Conservation (phyloP, 2,329 filamentous ascomycete species). For the Stenocarpella maydis region DNA sequence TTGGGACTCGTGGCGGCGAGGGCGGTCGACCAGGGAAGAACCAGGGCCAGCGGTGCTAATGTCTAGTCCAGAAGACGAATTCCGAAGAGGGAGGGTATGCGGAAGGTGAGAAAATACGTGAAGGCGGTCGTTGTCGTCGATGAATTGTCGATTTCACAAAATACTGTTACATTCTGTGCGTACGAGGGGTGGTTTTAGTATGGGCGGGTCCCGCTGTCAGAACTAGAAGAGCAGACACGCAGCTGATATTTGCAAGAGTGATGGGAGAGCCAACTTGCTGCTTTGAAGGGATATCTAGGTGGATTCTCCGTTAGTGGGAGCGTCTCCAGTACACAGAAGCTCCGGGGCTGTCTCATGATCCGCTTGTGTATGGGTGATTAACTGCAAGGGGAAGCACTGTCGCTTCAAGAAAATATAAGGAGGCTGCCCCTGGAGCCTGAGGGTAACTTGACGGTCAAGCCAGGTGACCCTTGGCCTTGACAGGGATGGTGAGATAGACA, state of each 20-base stretch:
- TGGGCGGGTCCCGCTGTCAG: constrained; percentile 10
- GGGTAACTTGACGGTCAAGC: constrained; percentile 14
- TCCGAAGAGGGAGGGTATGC: neutral
- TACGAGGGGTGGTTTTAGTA: neutral
- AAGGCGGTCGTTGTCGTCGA: neutral
- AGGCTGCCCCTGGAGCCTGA: constrained; percentile 27
- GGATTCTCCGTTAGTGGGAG: constrained; percentile 7
- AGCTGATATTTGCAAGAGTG: constrained; percentile 16
- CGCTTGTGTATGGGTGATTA: constrained; percentile 23
- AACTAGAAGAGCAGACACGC: constrained; percentile 21
- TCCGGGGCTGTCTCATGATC: constrained; percentile 26
- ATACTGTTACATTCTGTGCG: neutral
- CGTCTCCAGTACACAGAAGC: constrained; percentile 10
- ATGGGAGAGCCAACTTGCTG: constrained; percentile 2
- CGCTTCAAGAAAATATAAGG: constrained; percentile 27
- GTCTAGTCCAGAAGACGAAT: neutral
- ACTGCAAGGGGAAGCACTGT: constrained; percentile 28
- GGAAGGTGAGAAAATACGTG: neutral
- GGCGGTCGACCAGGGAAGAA: neutral
- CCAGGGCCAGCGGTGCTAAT: neutral
- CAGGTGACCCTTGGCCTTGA: constrained; percentile 21
- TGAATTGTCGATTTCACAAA: neutral
- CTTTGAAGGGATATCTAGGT: constrained; percentile 12
- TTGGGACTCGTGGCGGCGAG: neutral
- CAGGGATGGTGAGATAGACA: constrained; percentile 30